A percentile compares a stretch with the other conserved stretches of the same genome.
These are phyloP conservation scores for Penicillium pulvis DNA, from an alignment of 495 filamentous ascomycete species.

Conservation along the genomic window DNA sequence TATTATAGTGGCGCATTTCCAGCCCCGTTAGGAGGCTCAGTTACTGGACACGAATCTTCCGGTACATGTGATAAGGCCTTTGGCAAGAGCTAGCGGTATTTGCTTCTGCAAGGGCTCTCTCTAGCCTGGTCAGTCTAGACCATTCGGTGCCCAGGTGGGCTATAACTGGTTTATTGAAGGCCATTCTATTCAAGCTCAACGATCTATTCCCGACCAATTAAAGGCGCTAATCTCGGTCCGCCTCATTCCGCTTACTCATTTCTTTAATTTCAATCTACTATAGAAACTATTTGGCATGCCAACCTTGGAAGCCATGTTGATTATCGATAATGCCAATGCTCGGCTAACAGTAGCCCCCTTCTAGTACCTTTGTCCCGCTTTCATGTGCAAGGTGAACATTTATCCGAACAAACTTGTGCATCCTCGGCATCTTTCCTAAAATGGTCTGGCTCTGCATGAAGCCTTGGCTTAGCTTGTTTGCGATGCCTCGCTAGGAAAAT, in stretches of 20 bases:
- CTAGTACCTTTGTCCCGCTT: background rate
- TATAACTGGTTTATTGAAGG: background rate
- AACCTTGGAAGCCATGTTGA: too few relatives aligned
- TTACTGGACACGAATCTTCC: background rate
- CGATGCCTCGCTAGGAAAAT: background rate
- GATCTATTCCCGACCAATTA: background rate
- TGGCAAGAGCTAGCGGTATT: background rate
- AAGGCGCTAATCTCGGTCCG: background rate
- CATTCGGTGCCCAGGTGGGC: background rate
- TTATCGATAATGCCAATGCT: background rate
- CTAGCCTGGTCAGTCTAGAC: background rate
- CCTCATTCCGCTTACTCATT: background rate
- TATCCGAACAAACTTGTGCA: background rate
- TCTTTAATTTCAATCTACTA: background rate
- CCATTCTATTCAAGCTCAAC: background rate
- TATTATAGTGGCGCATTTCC: background rate
- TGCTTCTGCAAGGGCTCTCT: background rate
- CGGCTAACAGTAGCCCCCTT: background rate
- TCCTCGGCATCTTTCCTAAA: background rate
- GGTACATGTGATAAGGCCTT: background rate
- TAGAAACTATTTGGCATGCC: background rate
- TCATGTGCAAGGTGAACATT: background rate
- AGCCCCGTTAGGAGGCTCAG: background rate
- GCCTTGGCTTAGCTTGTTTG: background rate
- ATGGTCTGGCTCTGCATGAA: background rate